phyloP scores from a whole-genome alignment of 768 basidiomycete species.

The Amanita rubescens region DNA sequence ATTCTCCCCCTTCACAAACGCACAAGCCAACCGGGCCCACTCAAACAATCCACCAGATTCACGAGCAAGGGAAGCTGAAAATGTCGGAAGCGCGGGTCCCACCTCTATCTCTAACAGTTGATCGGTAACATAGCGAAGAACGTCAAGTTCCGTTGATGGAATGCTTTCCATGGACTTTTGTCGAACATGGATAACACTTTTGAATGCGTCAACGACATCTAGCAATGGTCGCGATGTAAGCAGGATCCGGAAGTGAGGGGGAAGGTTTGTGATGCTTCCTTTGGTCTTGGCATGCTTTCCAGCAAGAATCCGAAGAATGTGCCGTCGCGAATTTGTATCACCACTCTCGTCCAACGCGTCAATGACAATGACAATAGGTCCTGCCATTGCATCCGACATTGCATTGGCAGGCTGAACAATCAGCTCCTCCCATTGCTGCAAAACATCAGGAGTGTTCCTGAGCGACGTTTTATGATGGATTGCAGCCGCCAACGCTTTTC shows the following conservation, averaged over 20 bases:
- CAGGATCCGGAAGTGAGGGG: constrained; percentile 20
- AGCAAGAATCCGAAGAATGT: not conserved
- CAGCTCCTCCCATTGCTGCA: not conserved
- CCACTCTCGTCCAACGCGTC: too few species aligned
- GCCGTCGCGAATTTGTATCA: too few species aligned
- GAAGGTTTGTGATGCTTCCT: constrained; percentile 10
- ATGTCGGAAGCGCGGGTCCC: not conserved
- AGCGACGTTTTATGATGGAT: too few species aligned
- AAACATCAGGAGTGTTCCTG: not conserved
- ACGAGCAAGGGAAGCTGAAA: constrained; percentile 14
- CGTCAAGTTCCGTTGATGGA: constrained; percentile 2
- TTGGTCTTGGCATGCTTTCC: not conserved
- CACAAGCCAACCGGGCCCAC: constrained; percentile 25
- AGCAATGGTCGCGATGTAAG: constrained; percentile 21
- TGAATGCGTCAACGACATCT: constrained; percentile 14
- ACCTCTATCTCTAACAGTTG: not conserved
- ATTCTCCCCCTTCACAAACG: constrained; percentile 13
- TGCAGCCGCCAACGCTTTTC: too few species aligned
- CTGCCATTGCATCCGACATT: not conserved
- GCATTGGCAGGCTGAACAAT: not conserved
- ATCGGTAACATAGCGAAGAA: constrained; percentile 1
- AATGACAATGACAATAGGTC: too few species aligned
- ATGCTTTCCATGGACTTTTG: constrained; percentile 11
- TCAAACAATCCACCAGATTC: constrained; percentile 24
- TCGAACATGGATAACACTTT: not conserved